Evolutionary conservation across 2,329 filamentous ascomycete species (phyloP), one percentile per base, ranked within the genome.

Genomic region (Tolypocladium ophioglossoides): DNA sequence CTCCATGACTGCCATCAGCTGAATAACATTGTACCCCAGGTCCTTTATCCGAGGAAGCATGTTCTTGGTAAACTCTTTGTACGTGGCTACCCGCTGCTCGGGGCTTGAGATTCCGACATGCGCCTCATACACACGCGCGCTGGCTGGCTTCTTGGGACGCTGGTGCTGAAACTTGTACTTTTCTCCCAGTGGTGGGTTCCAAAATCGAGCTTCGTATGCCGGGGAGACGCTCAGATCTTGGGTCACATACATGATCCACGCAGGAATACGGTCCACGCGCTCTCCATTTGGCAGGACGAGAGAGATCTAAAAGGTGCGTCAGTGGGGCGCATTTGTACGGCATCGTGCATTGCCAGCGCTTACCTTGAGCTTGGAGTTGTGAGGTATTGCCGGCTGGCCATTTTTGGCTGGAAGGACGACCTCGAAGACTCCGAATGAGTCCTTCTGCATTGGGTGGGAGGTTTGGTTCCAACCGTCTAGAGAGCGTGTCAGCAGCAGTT

Each of bases 1-100:
- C 69, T 99, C 94, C 92, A 99, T 99, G 66, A 99, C 80, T 48
- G 94, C 94, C 94, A 99, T 99, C 59, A 99, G 78, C 69, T 99
- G 94, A 62, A 99, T 97, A 53, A 91, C 88, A 68, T 99, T 97
- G 77, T 99, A 99, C 41, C 92, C 94, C 46, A 97, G 77, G 59
- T 84, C 76, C 66, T 91, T 86, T 73, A 99, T 97, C 55, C 92
- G 83, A 18, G 92, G 91, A 9, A 99, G 80, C 79, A 96, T 91
- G 69, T 89, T 90, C 64, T 85, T 79, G 2, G 92, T 97, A 70
- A 99, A 99, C 72, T 99, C 91, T 70, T 96, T 96, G 80, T 96
- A 99, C 8, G 90, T 95, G 3, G 94, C 84, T 40, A 99, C 91
- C 61, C 83, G 85, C 58, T 86, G 82, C 59, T 97, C 92, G 1